phyloP scores from a whole-genome alignment of 306 rosid genomes.

The Ziziphus jujuba region DNA sequence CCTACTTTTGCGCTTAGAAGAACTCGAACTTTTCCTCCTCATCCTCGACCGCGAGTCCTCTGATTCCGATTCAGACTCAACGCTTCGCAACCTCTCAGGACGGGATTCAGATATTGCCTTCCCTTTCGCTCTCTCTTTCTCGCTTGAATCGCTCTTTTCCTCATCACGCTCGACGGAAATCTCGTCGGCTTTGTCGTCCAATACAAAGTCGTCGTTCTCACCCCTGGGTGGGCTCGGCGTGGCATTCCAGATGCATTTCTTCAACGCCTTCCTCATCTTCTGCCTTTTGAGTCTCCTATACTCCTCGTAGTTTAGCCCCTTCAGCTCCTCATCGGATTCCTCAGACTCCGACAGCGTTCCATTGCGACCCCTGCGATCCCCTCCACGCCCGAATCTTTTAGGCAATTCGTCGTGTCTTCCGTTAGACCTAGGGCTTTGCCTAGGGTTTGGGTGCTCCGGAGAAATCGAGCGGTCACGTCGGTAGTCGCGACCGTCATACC shows the following conservation, averaged over 20 bases:
- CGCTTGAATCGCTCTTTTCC: constrained; percentile 23
- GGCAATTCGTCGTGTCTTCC: constrained; percentile 42
- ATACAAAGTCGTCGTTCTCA: constrained; percentile 50
- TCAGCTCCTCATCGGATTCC: constrained; percentile 83
- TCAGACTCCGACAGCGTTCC: constrained; percentile 44
- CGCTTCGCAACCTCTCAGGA: constrained; percentile 23
- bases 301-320: constrained; percentile 69
- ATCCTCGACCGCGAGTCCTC: constrained; percentile 41
- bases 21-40: constrained; percentile 30
- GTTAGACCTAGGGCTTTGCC: constrained; percentile 47
- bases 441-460: constrained; percentile 31
- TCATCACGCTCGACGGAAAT: constrained; percentile 33
- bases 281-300: constrained; percentile 78
- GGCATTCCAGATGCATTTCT: constrained; percentile 70
- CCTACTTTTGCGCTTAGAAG: constrained; percentile 38
- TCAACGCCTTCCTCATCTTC: constrained; percentile 70
- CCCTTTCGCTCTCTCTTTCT: constrained; percentile 28
- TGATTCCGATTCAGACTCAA: constrained; percentile 34
- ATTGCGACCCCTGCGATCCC: constrained; percentile 38
- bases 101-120: constrained; percentile 28
- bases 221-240: constrained; percentile 87
- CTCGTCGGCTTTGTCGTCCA: constrained; percentile 51
- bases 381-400: constrained; percentile 60
- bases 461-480: constrained; percentile 40
- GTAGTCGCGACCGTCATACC: constrained; percentile 40